Evolutionary conservation across 768 basidiomycete species (phyloP).

Genomic region (Rossbeevera mucosa): DNA sequence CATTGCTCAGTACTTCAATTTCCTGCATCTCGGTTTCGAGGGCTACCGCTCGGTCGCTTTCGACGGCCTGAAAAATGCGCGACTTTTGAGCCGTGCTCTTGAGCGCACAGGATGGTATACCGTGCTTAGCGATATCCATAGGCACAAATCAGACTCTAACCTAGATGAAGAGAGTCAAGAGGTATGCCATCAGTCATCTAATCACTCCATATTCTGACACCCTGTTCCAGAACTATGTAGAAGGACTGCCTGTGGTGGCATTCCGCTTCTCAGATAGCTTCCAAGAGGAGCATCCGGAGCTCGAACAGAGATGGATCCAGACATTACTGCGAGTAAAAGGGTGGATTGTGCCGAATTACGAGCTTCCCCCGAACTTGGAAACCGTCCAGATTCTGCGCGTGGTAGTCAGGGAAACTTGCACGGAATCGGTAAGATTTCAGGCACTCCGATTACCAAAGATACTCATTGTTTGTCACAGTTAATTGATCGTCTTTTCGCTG

Average conservation of each 20-base stretch:
- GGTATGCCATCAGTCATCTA: slow-evolving; percentile 33
- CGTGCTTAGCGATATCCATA: slow-evolving; percentile 55
- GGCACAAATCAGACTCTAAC: slow-evolving; percentile 28
- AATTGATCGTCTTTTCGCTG: slow-evolving; percentile 59
- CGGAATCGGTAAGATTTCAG: slow-evolving; percentile 40
- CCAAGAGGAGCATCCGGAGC: slow-evolving; percentile 46
- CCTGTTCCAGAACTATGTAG: slow-evolving; percentile 36
- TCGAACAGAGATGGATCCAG: slow-evolving; percentile 59
- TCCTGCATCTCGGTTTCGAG: slow-evolving; percentile 56
- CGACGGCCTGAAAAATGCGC: slow-evolving; percentile 53
- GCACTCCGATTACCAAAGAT: slow-evolving; percentile 22
- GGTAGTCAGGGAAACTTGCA: slow-evolving; percentile 53
- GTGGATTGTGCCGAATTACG: slow-evolving; percentile 61
- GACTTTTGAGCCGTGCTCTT: slow-evolving; percentile 60
- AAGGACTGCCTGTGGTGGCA: slow-evolving; percentile 50
- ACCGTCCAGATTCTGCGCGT: slow-evolving; percentile 57
- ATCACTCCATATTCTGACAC: not conserved
- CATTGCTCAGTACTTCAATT: slow-evolving; percentile 60
- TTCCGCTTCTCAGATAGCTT: slow-evolving; percentile 55
- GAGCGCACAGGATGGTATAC: slow-evolving; percentile 51
- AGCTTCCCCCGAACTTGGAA: slow-evolving; percentile 49
- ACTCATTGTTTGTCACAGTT: slow-evolving; percentile 38
- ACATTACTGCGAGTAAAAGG: slow-evolving; percentile 43
- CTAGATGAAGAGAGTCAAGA: slow-evolving; percentile 53
- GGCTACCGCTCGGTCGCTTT: slow-evolving; percentile 47